Evolutionary conservation across 1,139 yeast species (phyloP), one percentile per base, ranked within the genome.

Genomic region (Pichia sp.): DNA sequence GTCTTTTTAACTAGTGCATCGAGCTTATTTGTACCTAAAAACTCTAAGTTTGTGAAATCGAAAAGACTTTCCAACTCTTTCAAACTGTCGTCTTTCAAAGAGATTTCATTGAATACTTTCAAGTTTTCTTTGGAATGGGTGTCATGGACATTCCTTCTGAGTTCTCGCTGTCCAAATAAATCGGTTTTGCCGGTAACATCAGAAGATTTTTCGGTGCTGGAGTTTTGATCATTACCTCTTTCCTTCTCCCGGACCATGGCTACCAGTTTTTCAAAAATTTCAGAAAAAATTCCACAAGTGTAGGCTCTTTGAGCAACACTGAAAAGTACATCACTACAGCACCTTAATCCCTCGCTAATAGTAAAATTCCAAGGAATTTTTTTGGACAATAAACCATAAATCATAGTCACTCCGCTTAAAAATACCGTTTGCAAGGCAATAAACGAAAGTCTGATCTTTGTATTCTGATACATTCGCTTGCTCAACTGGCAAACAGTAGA

Each of bases 221-320:
- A 36, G 7, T 22, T n/a, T 10, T 41, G 16, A 4, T 41, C 43
- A 30, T 50, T 40, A 21, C 34, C 22, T 43, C 34, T 18, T 30
- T 44, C 26, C 8, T 44, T 44, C 12, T 31, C 41, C 30, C 53
- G 42, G 12, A 48, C 56, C 42, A 53, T 47, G 6, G 54, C 56
- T 5, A 56, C 43, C 16, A 58, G 36, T 37, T 51, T 52, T 34
- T 58, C 61, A 49, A 58, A 58, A 4, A 52, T 52, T 39, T 55
- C 60, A 28, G 60, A 48, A 5, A 58, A 48, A 19, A 51, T 49
- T 4, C 23, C 42, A 23, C 56, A 54, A 12, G 59, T 55, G 7
- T 46, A 41, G 10, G 61, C 53, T 46, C 61, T 50, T 41, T 54
- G 59, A 4, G 59, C 53, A 44, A 58, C 57, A 16, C 57, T 50